Evolutionary conservation across 164 flowering plant genomes (phyloP), one percentile per base, ranked within the genome.

Genomic region (Aristolochia fimbriata): DNA sequence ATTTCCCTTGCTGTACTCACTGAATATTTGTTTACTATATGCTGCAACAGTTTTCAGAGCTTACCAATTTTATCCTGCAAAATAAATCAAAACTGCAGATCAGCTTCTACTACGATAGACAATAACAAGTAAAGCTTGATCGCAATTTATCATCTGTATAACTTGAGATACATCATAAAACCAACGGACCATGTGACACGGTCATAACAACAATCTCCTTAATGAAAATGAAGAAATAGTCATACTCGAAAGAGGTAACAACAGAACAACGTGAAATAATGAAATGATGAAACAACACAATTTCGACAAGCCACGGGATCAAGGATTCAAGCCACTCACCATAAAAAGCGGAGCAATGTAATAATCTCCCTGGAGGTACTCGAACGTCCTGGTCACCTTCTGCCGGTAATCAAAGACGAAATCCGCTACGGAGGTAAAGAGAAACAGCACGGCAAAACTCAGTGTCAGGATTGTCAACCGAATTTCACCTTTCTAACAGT

Each of bases 31-130:
- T 31, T 52, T 63, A 55, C 58, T 46, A 62, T 55, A 51, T 41
- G 71, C 68, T 59, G 62, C 48, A 48, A 47, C 70, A 63, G 59
- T 68, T 49, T 37, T 58, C 52, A 58, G 62, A 60, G 79, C 96
- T 88, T 83, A 88, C 97, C 96, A 72, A 91, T 88, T 88, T 88
- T 88, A 78, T 88, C 97, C 97, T 91, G 96, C 52, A 66, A 66
- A 67, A 67, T 11, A 67, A 30, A 56, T 19, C 37, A 64, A 62
- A 10, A 60, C 21, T 20, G 51, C 50, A 25, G 17, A 41, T 71
- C 59, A 68, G 30, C 30, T 2, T 5, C 30, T 27, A 43, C 30
- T 27, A 43, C n/a, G 55, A 22, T 31, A 48, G 17, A 23, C 51
- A 47, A 17, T 45, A 10, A 54, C 5, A 47, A 59, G 47, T 16